phyloP scores from a whole-genome alignment of 352 stramenopile genomes.

The Thalassiosira tumida region DNA sequence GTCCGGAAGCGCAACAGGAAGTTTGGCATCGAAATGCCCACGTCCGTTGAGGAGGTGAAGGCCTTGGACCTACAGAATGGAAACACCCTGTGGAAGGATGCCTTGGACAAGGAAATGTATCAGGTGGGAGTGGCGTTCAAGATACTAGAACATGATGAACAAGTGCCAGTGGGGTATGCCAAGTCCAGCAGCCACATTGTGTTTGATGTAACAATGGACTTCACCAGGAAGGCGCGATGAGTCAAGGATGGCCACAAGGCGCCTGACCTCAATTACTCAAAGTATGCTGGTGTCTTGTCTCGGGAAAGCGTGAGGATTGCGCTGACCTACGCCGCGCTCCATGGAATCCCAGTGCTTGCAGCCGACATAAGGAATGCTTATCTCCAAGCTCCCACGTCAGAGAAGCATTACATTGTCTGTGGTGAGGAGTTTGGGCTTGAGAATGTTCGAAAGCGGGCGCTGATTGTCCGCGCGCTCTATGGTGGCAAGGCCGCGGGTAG shows the following conservation, averaged over 20 bases:
- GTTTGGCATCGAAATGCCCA: slow-evolving; percentile 83
- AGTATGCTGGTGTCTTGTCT: slow-evolving; percentile 78
- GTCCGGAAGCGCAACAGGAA: slow-evolving; percentile 76
- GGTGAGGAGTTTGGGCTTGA: slow-evolving; percentile 80
- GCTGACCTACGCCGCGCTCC: slow-evolving; percentile 59
- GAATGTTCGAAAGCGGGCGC: slow-evolving; percentile 32
- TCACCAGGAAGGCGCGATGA: slow-evolving; percentile 49
- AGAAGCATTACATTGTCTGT: slow-evolving; percentile 61
- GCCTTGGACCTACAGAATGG: slow-evolving; percentile 75
- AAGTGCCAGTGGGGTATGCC: neutral
- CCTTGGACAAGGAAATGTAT: slow-evolving; percentile 81
- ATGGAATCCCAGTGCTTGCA: slow-evolving; percentile 64
- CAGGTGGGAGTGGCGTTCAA: slow-evolving; percentile 81
- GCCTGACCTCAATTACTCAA: slow-evolving; percentile 34
- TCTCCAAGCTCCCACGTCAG: slow-evolving; percentile 34
- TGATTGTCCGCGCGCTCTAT: slow-evolving; percentile 84
- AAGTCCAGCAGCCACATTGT: slow-evolving; percentile 35
- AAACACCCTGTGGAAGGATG: slow-evolving; percentile 80
- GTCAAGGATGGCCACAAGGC: slow-evolving; percentile 46
- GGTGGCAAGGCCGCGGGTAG: slow-evolving; percentile 62
- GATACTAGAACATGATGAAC: slow-evolving; percentile 53
- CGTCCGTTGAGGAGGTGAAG: slow-evolving; percentile 64
- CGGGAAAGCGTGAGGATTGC: slow-evolving; percentile 60
- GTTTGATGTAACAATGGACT: slow-evolving; percentile 80
- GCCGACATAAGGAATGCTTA: slow-evolving; percentile 78